Base-by-base conservation (phyloP, 306 rosid species). In the Cicer yamashitae region DNA sequence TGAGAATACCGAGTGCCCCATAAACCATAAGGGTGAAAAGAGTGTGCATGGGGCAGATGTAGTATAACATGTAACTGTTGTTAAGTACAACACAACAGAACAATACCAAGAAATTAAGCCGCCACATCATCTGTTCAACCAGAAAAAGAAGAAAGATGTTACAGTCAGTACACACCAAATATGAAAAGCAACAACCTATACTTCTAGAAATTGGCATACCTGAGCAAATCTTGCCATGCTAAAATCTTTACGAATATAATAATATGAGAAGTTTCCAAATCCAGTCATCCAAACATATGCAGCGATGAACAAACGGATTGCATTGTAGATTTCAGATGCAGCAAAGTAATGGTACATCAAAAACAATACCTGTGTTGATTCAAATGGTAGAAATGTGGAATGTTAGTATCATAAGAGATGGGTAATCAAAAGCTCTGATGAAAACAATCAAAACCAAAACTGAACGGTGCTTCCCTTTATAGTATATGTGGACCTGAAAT, bases 241-340 rank as follows among this genome's bases (percentile, higher is more conserved):
- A 71, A 91, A 94, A 87, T 94, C 99, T 83, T 92, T 94, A 54
- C 96, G 97, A 52, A 88, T 82, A 87, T 94, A 94, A 82, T 89
- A 94, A 83, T 94, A 94, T 48, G 97, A 89, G 74, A 94, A 94
- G 86, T 94, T 91, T 69, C 99, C 99, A 77, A 94, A 94, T 70
- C 99, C 99, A 69, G 99, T 94, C 99, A 94, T 92, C 97, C 97
- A 92, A 74, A 94, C 97, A 82, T 94, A 94, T 44, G 96, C 89
- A 44, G 97, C 99, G 39, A 94, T 88, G 85, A 91, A 90, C 52
- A 92, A 15, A 17, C 99, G 93, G 20, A 90, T 88, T 20, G 91
- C 89, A 78, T 94, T 94, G 83, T 94, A 92, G 68, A 94, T 89
- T 80, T 94, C 99, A 72, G 80, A 53, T 66, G 97, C 97, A 67